phyloP scores from a whole-genome alignment of 345 rosid species.

The Schrenkiella parvula region DNA sequence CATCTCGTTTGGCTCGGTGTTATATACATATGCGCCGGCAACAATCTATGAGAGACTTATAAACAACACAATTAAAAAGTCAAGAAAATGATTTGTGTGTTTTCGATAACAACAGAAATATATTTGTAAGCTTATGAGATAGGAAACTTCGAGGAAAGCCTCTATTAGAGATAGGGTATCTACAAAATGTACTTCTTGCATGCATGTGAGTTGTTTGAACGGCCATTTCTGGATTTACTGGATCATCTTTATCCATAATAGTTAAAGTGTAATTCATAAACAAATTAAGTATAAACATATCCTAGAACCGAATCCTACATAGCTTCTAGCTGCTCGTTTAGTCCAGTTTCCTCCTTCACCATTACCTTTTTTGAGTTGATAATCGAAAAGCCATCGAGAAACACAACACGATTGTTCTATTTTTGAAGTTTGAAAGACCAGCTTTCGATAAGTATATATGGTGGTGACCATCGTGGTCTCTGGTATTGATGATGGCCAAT shows the following conservation, averaged over 20 bases:
- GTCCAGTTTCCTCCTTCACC: not conserved
- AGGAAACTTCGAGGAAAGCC: constrained; percentile 15
- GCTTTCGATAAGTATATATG: not conserved
- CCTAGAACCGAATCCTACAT: not conserved
- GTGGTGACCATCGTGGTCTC: not conserved
- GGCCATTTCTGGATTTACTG: not conserved
- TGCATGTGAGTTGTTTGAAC: constrained; percentile 12
- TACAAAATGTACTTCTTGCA: not conserved
- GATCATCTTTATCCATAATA: not conserved
- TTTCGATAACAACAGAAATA: not conserved
- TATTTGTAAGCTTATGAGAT: not conserved
- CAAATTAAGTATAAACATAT: not conserved
- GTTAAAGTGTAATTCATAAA: not conserved
- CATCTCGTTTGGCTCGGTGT: not conserved
- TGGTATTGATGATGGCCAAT: not conserved
- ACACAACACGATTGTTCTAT: not conserved
- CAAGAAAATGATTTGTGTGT: not conserved
- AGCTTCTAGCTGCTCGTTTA: not conserved
- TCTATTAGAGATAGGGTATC: not conserved
- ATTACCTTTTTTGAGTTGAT: not conserved
- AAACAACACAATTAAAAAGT: constrained; percentile 1
- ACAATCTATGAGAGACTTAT: not conserved
- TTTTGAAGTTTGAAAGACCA: not conserved
- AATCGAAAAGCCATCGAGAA: not conserved
- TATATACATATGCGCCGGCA: not conserved